Evolutionary conservation across 176 grass and related monocot genomes (phyloP).

Genomic region (Avena sativa): DNA sequence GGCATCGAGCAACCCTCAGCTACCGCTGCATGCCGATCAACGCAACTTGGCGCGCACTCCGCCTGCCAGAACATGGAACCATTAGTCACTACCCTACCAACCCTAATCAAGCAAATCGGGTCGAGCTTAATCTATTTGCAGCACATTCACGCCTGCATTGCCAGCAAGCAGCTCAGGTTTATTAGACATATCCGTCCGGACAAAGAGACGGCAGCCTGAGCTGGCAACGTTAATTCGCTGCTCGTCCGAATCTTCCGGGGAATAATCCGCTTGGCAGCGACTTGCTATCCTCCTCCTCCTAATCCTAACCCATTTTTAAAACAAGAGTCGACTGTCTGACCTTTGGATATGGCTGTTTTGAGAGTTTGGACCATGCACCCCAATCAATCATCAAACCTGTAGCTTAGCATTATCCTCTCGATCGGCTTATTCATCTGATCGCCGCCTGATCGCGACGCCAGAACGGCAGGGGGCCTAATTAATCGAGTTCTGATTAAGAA

Average conservation of each 20-base stretch:
- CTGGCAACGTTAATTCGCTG: not conserved
- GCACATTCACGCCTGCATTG: not conserved
- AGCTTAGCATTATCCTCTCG: conserved; percentile 21
- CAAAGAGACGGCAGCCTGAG: not conserved
- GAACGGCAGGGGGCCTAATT: not conserved
- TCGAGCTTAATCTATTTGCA: not conserved
- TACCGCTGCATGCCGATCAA: not conserved
- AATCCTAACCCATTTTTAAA: not conserved
- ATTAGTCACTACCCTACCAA: not conserved
- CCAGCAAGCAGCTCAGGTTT: too few relatives aligned
- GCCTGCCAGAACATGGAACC: not conserved
- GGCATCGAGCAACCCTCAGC: not conserved
- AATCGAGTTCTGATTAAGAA: not conserved
- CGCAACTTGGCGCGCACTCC: not conserved
- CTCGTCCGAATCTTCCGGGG: not conserved
- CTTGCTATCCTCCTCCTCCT: not conserved
- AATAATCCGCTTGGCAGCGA: conserved; percentile 31
- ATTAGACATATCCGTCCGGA: not conserved
- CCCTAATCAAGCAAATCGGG: too few relatives aligned
- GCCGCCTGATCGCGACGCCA: conserved; percentile 14
- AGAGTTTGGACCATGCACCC: conserved; percentile 14
- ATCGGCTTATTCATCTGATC: not conserved
- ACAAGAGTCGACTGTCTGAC: not conserved
- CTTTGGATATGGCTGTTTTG: conserved; percentile 32
- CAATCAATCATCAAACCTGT: conserved; percentile 14